A percentile compares a stretch with the other conserved stretches of the same genome.
phyloP scores from a whole-genome alignment of 768 basidiomycete genomes.

The Kwoniella dendrophila region DNA sequence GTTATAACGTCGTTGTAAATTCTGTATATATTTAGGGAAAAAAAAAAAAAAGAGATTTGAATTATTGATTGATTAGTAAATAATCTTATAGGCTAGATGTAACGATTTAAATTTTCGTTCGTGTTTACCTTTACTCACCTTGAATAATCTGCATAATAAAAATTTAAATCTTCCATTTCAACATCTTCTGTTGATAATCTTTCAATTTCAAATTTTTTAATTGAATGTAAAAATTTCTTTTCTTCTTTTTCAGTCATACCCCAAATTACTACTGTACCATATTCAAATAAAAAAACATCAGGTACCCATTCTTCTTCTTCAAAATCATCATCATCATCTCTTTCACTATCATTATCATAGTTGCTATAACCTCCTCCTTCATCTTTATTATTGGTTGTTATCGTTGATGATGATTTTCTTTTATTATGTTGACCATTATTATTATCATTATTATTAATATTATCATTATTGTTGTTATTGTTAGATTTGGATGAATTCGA shows the following conservation, averaged over 20 bases:
- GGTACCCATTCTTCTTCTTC: slow-evolving; percentile 55
- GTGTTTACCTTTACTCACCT: slow-evolving; percentile 69
- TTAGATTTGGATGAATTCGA: slow-evolving; percentile 61
- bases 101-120: too few relatives aligned
- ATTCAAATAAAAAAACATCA: slow-evolving; percentile 90
- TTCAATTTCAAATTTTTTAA: slow-evolving; percentile 89
- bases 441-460: slow-evolving; percentile 27
- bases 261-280: slow-evolving; percentile 96
- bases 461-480: slow-evolving; percentile 24
- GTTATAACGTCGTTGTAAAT: slow-evolving; percentile 98
- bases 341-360: slow-evolving; percentile 31
- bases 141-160: slow-evolving; percentile 95
- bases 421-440: too few relatives aligned
- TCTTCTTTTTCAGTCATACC: slow-evolving; percentile 95
- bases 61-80: neutral
- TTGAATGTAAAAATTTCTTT: slow-evolving; percentile 68
- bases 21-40: slow-evolving; percentile 54
- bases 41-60: neutral
- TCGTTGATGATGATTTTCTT: too few relatives aligned
- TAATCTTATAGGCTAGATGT: too few relatives aligned
- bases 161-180: slow-evolving; percentile 96
- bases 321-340: slow-evolving; percentile 47
- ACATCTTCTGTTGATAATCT: slow-evolving; percentile 80
- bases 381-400: too few relatives aligned
- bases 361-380: too few relatives aligned